phyloP scores from a whole-genome alignment of 208 protist genomes.

The Acanthamoeba culbertsoni region DNA sequence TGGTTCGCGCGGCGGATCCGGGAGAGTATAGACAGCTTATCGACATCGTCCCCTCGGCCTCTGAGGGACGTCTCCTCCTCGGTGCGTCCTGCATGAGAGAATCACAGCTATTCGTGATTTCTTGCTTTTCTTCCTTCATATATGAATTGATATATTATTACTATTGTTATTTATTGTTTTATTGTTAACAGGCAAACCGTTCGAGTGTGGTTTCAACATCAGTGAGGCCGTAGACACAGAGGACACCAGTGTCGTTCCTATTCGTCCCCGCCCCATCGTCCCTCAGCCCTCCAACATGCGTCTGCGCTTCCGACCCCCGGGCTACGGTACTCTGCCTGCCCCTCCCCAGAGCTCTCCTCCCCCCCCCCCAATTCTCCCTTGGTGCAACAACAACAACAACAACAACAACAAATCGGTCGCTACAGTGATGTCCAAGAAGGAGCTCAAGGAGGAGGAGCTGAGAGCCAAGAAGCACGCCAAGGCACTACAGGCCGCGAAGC shows the following conservation, averaged over 20 bases:
- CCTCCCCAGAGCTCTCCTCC: not conserved
- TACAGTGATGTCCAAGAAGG: constrained; percentile 1
- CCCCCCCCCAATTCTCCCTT: not conserved
- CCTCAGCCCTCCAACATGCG: constrained; percentile 1
- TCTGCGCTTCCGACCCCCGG: constrained; percentile 5
- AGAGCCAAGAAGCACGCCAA: not conserved
- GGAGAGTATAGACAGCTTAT: constrained; percentile 13
- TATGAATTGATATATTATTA: too few species aligned
- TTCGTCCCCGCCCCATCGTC: not conserved
- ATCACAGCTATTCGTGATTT: not conserved
- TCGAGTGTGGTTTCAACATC: not conserved
- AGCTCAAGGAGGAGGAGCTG: not conserved
- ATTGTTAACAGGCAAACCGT: not conserved
- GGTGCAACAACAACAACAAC: not conserved
- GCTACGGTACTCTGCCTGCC: not conserved
- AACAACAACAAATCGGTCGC: not conserved
- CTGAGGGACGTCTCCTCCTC: not conserved
- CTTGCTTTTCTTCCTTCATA: not conserved
- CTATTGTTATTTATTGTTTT: too few species aligned
- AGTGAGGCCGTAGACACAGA: not conserved
- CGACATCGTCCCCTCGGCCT: not conserved
- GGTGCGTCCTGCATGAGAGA: not conserved
- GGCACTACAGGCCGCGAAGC: not conserved
- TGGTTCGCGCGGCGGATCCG: not conserved
- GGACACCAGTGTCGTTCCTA: not conserved